Percentiles rank a stretch among this genome's conserved stretches.
Conservation (phyloP, 2,329 filamentous ascomycete genomes). For the Fusarium mangiferae region DNA sequence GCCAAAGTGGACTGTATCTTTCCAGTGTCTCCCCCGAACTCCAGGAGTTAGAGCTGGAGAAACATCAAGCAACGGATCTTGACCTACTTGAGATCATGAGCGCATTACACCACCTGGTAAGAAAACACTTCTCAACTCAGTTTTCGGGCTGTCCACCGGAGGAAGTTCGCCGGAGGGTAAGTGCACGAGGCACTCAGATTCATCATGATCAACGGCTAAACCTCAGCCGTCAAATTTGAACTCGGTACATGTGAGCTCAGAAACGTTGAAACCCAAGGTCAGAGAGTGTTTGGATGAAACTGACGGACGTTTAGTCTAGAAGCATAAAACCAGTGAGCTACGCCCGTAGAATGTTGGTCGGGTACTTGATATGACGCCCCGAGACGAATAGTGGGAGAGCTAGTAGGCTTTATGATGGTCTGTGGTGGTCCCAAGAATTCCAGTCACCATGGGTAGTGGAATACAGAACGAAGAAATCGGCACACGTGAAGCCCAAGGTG, state of each 20-base stretch:
- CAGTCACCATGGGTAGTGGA: neutral
- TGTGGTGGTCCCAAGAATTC: conserved; percentile 10
- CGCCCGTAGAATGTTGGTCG: neutral
- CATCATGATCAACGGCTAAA: neutral
- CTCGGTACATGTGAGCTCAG: neutral
- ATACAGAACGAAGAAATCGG: neutral
- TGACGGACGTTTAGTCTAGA: conserved; percentile 2
- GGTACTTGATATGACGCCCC: conserved; percentile 3
- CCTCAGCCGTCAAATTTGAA: neutral
- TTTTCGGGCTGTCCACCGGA: neutral
- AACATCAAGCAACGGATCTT: neutral
- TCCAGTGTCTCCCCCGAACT: neutral
- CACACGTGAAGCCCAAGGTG: neutral
- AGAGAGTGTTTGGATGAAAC: conserved; percentile 4
- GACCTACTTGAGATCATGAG: neutral
- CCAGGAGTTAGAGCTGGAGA: neutral
- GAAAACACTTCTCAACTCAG: neutral
- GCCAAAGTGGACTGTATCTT: neutral
- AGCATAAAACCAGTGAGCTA: neutral
- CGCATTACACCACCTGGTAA: neutral
- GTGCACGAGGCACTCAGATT: neutral
- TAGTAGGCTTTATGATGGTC: neutral
- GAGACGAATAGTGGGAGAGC: neutral
- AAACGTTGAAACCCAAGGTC: neutral
- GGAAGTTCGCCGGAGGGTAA: neutral